These are phyloP conservation scores for Lecanosticta acicola DNA, from an alignment of 2,329 filamentous ascomycete genomes.

Conservation along the genomic window DNA sequence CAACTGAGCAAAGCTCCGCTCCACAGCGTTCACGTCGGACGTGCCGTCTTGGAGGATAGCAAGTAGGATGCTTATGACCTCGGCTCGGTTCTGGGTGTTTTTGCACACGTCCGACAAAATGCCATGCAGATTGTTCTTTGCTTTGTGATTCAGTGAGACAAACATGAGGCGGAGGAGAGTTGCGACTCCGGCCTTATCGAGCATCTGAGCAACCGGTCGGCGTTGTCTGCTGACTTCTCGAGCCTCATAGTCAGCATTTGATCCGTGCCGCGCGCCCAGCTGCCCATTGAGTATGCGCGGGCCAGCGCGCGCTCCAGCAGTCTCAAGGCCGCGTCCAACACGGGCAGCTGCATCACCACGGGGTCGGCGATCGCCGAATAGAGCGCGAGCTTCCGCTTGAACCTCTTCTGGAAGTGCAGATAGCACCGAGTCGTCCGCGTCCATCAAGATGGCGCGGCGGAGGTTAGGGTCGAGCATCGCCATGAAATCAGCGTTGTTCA, in stretches of 20 bases:
- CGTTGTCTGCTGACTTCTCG: conserved; percentile 51
- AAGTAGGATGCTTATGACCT: conserved; percentile 86
- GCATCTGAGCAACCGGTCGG: conserved; percentile 86
- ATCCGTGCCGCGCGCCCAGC: conserved; percentile 21
- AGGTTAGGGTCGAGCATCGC: conserved; percentile 81
- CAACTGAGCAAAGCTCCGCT: conserved; percentile 89
- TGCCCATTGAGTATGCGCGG: conserved; percentile 16
- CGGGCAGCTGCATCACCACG: conserved; percentile 12
- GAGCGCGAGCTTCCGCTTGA: conserved; percentile 74
- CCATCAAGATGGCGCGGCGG: conserved; percentile 79
- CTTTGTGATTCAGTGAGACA: conserved; percentile 82
- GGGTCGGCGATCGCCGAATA: conserved; percentile 48
- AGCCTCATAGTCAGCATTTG: conserved; percentile 22
- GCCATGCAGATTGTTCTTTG: conserved; percentile 75
- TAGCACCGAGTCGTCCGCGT: conserved; percentile 84
- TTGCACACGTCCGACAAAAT: conserved; percentile 89
- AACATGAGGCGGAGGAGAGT: conserved; percentile 99
- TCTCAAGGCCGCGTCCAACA: conserved; percentile 14
- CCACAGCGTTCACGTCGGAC: conserved; percentile 84
- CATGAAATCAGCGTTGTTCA: conserved; percentile 89
- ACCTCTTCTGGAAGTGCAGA: conserved; percentile 79
- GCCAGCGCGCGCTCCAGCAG: conserved; percentile 11
- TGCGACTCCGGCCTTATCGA: conserved; percentile 91
- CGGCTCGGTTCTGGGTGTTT: conserved; percentile 90
- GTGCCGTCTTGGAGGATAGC: conserved; percentile 95